Percentiles rank a stretch among this genome's conserved stretches.
phyloP scores from a whole-genome alignment of 257 asterid genomes.

The Solanum megistacrolobum region DNA sequence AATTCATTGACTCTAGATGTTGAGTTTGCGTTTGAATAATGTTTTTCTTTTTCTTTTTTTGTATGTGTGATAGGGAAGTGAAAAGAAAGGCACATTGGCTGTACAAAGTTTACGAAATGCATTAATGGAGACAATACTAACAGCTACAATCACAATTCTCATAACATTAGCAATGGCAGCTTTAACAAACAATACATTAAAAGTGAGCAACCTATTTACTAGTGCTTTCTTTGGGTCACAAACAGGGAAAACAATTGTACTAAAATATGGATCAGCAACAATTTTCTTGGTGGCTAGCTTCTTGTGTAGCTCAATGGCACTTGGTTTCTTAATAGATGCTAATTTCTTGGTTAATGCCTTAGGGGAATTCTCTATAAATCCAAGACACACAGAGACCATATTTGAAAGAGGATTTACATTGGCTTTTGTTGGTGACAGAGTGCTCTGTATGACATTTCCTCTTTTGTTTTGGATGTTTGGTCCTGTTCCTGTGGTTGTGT shows the following conservation, averaged over 20 bases:
- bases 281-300: slow-evolving; percentile 50
- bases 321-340: slow-evolving; percentile 47
- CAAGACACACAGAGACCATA: slow-evolving; percentile 32
- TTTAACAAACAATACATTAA: slow-evolving; percentile 58
- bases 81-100: slow-evolving; percentile 62
- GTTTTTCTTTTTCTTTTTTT: no score
- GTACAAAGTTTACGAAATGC: slow-evolving; percentile 77
- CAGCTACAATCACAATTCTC: slow-evolving; percentile 48
- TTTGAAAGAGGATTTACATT: slow-evolving; percentile 59
- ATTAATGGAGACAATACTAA: slow-evolving; percentile 58
- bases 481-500: slow-evolving; percentile 46
- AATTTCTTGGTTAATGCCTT: slow-evolving; percentile 65
- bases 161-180: slow-evolving; percentile 45
- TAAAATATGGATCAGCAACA: slow-evolving; percentile 53
- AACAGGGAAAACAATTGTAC: slow-evolving; percentile 35
- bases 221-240: slow-evolving; percentile 40
- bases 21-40: accelerated
- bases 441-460: slow-evolving; percentile 51
- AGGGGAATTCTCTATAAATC: slow-evolving; percentile 38
- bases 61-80: slow-evolving; percentile 31
- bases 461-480: slow-evolving; percentile 67
- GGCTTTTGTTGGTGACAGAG: slow-evolving; percentile 64
- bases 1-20: neutral
- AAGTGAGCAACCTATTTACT: slow-evolving; percentile 25
- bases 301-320: slow-evolving; percentile 60